phyloP scores from a whole-genome alignment of 306 rosid genomes.

The Pueraria montana region DNA sequence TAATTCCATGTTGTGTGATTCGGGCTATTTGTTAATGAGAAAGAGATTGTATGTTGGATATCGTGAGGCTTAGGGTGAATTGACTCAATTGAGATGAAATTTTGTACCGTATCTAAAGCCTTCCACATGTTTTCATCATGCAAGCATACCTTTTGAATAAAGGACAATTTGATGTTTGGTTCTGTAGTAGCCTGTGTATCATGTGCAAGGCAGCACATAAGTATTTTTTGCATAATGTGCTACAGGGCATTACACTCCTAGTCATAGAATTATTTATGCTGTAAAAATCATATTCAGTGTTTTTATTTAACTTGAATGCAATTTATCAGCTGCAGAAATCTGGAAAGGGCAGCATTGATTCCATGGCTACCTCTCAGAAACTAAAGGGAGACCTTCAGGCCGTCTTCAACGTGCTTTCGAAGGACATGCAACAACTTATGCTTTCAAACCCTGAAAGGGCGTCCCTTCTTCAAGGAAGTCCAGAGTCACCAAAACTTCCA shows the following conservation, averaged over 20 bases:
- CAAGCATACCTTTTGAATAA: not conserved
- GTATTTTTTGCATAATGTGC: slow-evolving; percentile 8
- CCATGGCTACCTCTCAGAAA: slow-evolving; percentile 35
- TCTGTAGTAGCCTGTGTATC: not conserved
- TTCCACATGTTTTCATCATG: not conserved
- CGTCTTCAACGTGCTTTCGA: slow-evolving; percentile 45
- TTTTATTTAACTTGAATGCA: slow-evolving; percentile 6
- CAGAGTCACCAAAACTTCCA: slow-evolving; percentile 36
- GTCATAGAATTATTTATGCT: not conserved
- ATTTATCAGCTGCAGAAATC: slow-evolving; percentile 45
- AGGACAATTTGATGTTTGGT: not conserved
- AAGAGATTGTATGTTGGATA: slow-evolving; percentile 5
- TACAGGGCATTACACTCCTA: not conserved
- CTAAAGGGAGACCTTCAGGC: slow-evolving; percentile 47
- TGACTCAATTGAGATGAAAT: not conserved
- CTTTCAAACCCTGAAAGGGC: slow-evolving; percentile 52
- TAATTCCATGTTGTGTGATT: slow-evolving; percentile 6
- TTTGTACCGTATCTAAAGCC: no score
- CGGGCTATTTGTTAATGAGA: not conserved
- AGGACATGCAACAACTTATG: slow-evolving; percentile 49
- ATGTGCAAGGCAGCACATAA: slow-evolving; percentile 7
- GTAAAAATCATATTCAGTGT: not conserved
- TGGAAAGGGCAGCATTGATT: slow-evolving; percentile 45
- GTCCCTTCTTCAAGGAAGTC: slow-evolving; percentile 43
- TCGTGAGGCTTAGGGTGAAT: not conserved